A percentile compares a stretch with the other conserved stretches of the same genome.
These are phyloP conservation scores for Mycena venus DNA, from an alignment of 768 basidiomycete species.

Conservation along the genomic window DNA sequence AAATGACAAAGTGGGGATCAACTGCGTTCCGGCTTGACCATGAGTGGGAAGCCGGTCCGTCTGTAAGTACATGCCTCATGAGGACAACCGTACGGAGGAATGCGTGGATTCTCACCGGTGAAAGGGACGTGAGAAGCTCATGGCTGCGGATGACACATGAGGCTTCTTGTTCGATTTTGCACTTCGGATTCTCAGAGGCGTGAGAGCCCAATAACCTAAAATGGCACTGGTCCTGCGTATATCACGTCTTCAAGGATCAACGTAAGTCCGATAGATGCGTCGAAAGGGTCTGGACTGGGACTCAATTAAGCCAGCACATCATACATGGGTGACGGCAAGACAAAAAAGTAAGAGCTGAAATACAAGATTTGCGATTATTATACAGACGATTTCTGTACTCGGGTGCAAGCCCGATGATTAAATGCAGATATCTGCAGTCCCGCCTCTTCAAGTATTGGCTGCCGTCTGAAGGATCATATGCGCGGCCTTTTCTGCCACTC, in stretches of 20 bases:
- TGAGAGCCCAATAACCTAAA: neutral
- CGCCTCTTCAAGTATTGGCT: neutral
- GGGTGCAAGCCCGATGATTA: no score
- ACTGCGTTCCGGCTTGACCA: neutral
- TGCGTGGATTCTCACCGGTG: neutral
- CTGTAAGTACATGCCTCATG: neutral
- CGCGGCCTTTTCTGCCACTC: slow-evolving; percentile 44
- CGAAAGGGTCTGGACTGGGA: neutral
- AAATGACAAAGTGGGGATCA: neutral
- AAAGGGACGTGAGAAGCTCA: neutral
- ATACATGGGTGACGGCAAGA: neutral
- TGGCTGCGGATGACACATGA: no score
- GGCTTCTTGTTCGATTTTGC: no score
- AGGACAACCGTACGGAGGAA: no score
- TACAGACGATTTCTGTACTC: neutral
- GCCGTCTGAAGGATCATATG: slow-evolving; percentile 34
- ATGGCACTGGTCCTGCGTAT: neutral
- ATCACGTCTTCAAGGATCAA: neutral
- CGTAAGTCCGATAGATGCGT: neutral
- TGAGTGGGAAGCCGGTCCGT: neutral
- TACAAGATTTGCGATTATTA: no score
- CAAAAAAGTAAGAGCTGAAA: no score
- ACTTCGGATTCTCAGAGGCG: neutral
- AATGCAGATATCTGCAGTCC: neutral
- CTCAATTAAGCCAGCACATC: neutral